Evolutionary conservation across 306 rosid species (phyloP), one percentile per base, ranked within the genome.

Genomic region (Ziziphus jujuba): DNA sequence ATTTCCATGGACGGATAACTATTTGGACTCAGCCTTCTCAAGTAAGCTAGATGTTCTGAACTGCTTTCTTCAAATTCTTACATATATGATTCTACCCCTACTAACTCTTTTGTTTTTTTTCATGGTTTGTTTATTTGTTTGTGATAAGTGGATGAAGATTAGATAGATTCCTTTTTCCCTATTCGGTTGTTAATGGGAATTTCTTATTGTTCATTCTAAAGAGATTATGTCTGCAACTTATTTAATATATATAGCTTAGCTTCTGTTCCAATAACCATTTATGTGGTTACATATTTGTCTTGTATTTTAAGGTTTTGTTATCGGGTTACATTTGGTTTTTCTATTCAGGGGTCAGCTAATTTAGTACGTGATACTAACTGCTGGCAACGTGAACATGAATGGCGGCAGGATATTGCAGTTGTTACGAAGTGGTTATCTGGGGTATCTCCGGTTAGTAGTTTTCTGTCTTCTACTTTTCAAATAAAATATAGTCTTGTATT

Each of bases 361-460:
- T 85, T 93, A 76, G 96, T 93, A 45, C 95, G 77, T 61, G 99
- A 93, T 81, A 70, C 99, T 57, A 93, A 87, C 83, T 77, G 82
- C 78, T 93, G 99, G 99, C 87, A 73, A 56, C 96, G 72, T 59
- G 99, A 93, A 77, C 95, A 93, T 75, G 97, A 93, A 82, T 93
- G 99, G 99, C 86, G 89, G 71, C 99, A 93, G 82, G 99, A 93
- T 82, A 91, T 93, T 80, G 99, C 99, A 66, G 99, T 93, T 77
- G 99, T 82, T 77, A 93, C 99, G 16, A 93, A 93, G 83, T 93
- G 99, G 99, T 78, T 93, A 40, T 83, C 97, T 15, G 97, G 97
- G 84, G 90, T 88, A 79, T 93, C 99, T 77, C 96, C 95, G 66
- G 99, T 92, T 87, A 69, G 81, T 44, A 35, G 17, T 65, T 65